These are phyloP conservation scores for Phoma herbarum DNA, from an alignment of 2,329 filamentous ascomycete genomes.

Conservation along the genomic window DNA sequence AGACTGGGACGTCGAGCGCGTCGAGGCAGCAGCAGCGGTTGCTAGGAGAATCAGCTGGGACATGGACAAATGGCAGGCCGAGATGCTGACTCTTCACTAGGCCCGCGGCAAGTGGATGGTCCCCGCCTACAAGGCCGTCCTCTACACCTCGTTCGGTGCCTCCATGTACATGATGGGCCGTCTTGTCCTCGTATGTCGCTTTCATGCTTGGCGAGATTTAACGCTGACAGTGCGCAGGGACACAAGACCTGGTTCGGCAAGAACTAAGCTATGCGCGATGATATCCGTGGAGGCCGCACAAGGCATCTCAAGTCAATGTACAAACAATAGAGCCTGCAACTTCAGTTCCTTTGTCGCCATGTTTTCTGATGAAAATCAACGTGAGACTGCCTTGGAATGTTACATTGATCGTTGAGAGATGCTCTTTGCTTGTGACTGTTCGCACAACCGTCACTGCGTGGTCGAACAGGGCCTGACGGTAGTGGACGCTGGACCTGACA, in stretches of 20 bases:
- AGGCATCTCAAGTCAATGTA: slow-evolving; percentile 33
- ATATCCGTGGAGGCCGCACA: slow-evolving; percentile 26
- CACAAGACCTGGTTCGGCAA: slow-evolving; percentile 77
- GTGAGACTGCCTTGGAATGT: background rate
- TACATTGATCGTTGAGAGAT: background rate
- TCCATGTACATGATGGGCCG: slow-evolving; percentile 77
- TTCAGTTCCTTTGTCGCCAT: slow-evolving; percentile 21
- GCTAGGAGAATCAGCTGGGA: background rate
- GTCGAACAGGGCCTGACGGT: background rate
- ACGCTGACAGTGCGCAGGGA: slow-evolving; percentile 54
- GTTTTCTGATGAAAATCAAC: too few relatives aligned
- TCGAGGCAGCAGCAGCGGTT: slow-evolving; percentile 3
- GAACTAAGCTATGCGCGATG: slow-evolving; percentile 40
- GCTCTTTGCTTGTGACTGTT: too few relatives aligned
- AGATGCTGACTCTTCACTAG: slow-evolving; percentile 53
- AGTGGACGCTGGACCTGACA: background rate
- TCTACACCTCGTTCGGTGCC: slow-evolving; percentile 72
- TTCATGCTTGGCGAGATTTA: too few relatives aligned
- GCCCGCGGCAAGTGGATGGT: slow-evolving; percentile 71
- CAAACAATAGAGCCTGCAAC: slow-evolving; percentile 43
- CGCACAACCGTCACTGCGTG: background rate
- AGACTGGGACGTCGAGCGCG: slow-evolving; percentile 1
- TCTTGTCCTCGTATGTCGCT: slow-evolving; percentile 64
- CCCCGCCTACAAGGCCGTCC: slow-evolving; percentile 71
- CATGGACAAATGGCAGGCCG: background rate